Percentiles rank a stretch among this genome's conserved stretches.
phyloP scores from a whole-genome alignment of 768 basidiomycete genomes.

The Termitomyces eurrhizus region DNA sequence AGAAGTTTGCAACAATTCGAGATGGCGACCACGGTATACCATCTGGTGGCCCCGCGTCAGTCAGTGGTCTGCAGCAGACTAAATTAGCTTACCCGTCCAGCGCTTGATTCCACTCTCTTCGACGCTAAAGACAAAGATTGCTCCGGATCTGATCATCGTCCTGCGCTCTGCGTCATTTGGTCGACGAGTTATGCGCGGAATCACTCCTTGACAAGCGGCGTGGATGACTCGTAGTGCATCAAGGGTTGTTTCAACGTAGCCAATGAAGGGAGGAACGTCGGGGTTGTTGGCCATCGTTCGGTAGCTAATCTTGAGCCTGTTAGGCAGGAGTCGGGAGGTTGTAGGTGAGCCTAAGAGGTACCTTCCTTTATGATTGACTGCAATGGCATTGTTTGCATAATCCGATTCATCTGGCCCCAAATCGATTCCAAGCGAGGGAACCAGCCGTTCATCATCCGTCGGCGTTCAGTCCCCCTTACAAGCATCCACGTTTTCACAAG shows the following conservation, averaged over 20 bases:
- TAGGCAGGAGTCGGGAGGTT: slow-evolving; percentile 44
- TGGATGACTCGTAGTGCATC: slow-evolving; percentile 85
- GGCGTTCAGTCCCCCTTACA: slow-evolving; percentile 37
- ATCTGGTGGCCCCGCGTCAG: slow-evolving; percentile 29
- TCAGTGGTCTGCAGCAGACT: slow-evolving; percentile 12
- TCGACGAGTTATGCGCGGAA: slow-evolving; percentile 79
- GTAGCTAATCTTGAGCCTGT: slow-evolving; percentile 53
- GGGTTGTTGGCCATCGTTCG: slow-evolving; percentile 47
- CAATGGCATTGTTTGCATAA: slow-evolving; percentile 32
- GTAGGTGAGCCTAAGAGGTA: slow-evolving; percentile 38
- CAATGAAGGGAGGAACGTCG: slow-evolving; percentile 65
- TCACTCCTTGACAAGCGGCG: slow-evolving; percentile 73
- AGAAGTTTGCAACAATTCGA: slow-evolving; percentile 80
- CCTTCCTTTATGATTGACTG: slow-evolving; percentile 41
- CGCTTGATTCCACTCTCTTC: slow-evolving; percentile 86
- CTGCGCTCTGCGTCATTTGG: slow-evolving; percentile 78
- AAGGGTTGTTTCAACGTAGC: slow-evolving; percentile 78
- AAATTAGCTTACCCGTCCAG: slow-evolving; percentile 60
- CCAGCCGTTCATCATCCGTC: slow-evolving; percentile 29
- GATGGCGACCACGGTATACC: slow-evolving; percentile 79
- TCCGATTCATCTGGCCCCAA: slow-evolving; percentile 33
- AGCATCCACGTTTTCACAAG: slow-evolving; percentile 23
- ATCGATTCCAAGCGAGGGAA: slow-evolving; percentile 33
- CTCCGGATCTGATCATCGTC: slow-evolving; percentile 60
- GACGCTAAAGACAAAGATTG: slow-evolving; percentile 86